Percentiles rank a stretch among this genome's conserved stretches.
Conservation (phyloP, 371 early-diverging fungal species). For the Apophysomyces elegans region DNA sequence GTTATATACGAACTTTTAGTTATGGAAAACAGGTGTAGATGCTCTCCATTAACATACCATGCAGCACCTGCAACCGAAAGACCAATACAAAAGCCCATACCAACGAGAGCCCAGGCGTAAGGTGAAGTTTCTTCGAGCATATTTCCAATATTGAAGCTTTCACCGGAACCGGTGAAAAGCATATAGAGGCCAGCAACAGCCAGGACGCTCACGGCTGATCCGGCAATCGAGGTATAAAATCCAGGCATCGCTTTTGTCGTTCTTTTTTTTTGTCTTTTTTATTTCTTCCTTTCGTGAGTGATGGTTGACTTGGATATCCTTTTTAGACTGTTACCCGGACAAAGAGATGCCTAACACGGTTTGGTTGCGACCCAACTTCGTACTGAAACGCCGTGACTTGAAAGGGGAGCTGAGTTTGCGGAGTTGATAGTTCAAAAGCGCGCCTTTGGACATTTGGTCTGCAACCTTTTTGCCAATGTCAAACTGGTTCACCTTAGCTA, state of each 20-base stretch:
- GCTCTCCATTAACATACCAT: conserved; percentile 64
- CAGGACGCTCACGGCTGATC: conserved; percentile 33
- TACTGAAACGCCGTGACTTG: neutral
- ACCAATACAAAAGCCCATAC: conserved; percentile 87
- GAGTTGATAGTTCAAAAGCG: no score
- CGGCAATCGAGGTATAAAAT: conserved; percentile 35
- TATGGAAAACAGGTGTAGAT: neutral
- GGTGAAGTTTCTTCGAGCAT: conserved; percentile 82
- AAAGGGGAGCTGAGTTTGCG: conserved; percentile 6
- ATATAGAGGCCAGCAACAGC: conserved; percentile 74
- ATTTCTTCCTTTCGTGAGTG: neutral
- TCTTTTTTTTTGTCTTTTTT: neutral
- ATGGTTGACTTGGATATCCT: neutral
- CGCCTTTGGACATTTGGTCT: no score
- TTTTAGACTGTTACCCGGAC: neutral
- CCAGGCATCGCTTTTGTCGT: conserved; percentile 25
- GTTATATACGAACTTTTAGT: neutral
- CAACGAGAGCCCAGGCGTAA: conserved; percentile 89
- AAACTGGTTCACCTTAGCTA: no score
- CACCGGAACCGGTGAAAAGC: conserved; percentile 85
- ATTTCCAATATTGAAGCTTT: conserved; percentile 84
- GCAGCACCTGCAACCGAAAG: conserved; percentile 96
- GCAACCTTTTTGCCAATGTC: no score
- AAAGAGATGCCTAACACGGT: conserved; percentile 6
- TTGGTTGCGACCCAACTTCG: neutral